These are phyloP conservation scores for Leccinum subrobustum DNA, from an alignment of 1,284 basidiomycete genomes.

Conservation along the genomic window DNA sequence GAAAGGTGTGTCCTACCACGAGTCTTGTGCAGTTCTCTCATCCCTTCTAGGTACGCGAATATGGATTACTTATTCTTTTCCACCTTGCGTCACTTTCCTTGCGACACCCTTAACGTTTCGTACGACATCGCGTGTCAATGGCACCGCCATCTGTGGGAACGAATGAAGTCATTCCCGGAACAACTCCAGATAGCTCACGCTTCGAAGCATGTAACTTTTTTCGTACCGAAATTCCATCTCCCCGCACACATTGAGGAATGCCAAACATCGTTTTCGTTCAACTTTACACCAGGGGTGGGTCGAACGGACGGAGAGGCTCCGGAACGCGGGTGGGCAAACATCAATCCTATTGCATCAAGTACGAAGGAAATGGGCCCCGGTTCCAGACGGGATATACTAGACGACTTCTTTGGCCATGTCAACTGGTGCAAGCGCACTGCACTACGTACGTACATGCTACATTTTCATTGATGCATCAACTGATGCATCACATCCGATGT, in stretches of 20 bases:
- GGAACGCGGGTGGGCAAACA: background rate
- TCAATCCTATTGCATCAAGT: constrained; percentile 3
- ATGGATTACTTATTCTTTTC: background rate
- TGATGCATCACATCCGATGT: background rate
- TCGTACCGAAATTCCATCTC: background rate
- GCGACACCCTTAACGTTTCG: background rate
- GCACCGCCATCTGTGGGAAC: background rate
- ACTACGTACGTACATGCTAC: background rate
- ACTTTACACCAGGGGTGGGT: background rate
- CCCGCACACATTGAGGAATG: background rate
- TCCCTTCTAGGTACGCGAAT: background rate
- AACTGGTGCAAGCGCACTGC: constrained; percentile 3
- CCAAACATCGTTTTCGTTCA: background rate
- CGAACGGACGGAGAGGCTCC: background rate
- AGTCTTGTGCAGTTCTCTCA: background rate
- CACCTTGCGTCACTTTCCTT: background rate
- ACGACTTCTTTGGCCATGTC: constrained; percentile 4
- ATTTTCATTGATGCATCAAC: background rate
- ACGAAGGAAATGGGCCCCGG: constrained; percentile 6
- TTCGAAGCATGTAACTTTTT: background rate
- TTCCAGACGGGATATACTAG: background rate
- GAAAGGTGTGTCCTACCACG: background rate
- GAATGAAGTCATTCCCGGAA: background rate
- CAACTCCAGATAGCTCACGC: background rate
- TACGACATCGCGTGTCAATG: background rate